Evolutionary conservation across 2,329 filamentous ascomycete species (phyloP), one percentile per base, ranked within the genome.

Genomic region (Trichoderma sp.): DNA sequence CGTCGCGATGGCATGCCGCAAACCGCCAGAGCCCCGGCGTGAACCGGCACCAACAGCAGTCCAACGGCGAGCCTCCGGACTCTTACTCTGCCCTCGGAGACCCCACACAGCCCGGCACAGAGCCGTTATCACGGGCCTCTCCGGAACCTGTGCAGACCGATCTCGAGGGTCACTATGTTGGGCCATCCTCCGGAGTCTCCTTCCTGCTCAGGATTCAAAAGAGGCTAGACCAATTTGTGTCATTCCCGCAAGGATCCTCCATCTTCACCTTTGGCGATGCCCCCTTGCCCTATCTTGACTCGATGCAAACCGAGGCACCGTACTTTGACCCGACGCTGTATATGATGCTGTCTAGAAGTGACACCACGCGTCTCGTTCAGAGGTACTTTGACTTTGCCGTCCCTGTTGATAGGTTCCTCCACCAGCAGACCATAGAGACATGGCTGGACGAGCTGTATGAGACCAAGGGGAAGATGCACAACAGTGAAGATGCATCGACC

Each of bases 341-440:
- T 19, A 54, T 64, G 61, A 64, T 64, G 61, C 19, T 64, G 35
- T 64, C 61, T 10, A 54, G 50, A 15, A 45, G 50, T n/a, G 61
- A 64, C 8, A 64, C 61, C 13, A 64, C 61, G 61, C 61, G 61
- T 19, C 61, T 64, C n/a, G 61, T 64, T 15, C 61, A 64, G 61
- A 64, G 61, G 13, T 64, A 64, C 27, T 64, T 64, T 34, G 61
- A 64, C 27, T 64, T 64, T 64, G 61, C 61, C 8, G 61, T 64
- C 10, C 61, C 61, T 17, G 61, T 64, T 15, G 61, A 64, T n/a
- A 64, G 61, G 19, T 64, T 64, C 37, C 61, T 64, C 12, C 61
- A 64, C 35, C 61, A 64, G 35, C 61, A 54, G 61, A 64, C 61
- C 5, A n/a, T 64, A 12, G 61, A 64, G n/a, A 29, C 52, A 8